Conservation (phyloP, 768 basidiomycete genomes). For the Tylopilus intermedius region DNA sequence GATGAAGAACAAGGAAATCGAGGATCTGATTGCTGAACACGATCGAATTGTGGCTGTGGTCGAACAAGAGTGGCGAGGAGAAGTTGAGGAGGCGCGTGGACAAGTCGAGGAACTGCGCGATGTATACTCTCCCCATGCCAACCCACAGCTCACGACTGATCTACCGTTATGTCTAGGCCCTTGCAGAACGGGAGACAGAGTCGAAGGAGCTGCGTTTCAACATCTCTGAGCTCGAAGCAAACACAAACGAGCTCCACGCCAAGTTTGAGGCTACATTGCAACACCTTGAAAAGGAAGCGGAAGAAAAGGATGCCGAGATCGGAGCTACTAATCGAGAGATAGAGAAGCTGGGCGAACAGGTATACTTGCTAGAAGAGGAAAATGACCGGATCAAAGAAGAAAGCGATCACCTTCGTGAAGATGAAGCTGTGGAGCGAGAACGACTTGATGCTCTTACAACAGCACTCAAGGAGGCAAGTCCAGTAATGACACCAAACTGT, state of each 20-base stretch:
- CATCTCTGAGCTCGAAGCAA: slow-evolving; percentile 70
- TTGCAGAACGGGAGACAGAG: slow-evolving; percentile 77
- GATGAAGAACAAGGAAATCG: slow-evolving; percentile 69
- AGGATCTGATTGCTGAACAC: slow-evolving; percentile 72
- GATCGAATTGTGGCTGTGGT: slow-evolving; percentile 66
- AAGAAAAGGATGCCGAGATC: slow-evolving; percentile 76
- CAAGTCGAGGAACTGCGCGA: slow-evolving; percentile 79
- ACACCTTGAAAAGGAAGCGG: slow-evolving; percentile 73
- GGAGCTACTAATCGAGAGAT: slow-evolving; percentile 70
- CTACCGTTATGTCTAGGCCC: slow-evolving; percentile 40
- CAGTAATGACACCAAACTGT: background rate
- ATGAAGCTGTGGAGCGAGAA: slow-evolving; percentile 68
- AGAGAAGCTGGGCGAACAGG: slow-evolving; percentile 71
- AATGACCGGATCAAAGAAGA: slow-evolving; percentile 74
- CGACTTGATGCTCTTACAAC: slow-evolving; percentile 59
- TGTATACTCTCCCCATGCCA: slow-evolving; percentile 36
- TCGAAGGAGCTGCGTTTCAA: slow-evolving; percentile 68
- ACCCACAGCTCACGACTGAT: background rate
- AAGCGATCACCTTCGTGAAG: slow-evolving; percentile 59
- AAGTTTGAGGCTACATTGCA: slow-evolving; percentile 73
- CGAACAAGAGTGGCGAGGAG: slow-evolving; percentile 83
- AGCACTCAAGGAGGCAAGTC: slow-evolving; percentile 75
- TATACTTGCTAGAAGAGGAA: slow-evolving; percentile 85
- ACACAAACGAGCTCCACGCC: slow-evolving; percentile 60
- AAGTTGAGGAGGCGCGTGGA: slow-evolving; percentile 73